Percentiles rank a stretch among this genome's conserved stretches.
Conservation (phyloP, 2,329 filamentous ascomycete species). For the Clarireedia hainanense region DNA sequence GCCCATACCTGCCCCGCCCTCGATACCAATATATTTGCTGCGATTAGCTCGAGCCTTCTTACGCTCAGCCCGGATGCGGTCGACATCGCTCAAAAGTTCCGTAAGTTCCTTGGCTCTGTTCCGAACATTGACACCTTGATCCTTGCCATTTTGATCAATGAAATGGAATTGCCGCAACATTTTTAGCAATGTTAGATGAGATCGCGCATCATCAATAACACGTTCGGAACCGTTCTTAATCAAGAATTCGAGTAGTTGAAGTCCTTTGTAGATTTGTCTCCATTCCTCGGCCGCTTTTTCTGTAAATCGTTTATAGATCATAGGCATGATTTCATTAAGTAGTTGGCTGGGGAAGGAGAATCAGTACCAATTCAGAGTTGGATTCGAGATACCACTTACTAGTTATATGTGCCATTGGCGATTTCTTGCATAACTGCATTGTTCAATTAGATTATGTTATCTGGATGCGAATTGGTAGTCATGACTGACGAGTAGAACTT, state of each 20-base stretch:
- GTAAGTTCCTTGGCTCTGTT: conserved; percentile 94
- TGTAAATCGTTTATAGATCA: conserved; percentile 99
- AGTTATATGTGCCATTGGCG: conserved; percentile 94
- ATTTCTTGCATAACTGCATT: conserved; percentile 78
- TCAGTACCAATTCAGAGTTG: conserved; percentile 6
- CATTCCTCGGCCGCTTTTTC: conserved; percentile 98
- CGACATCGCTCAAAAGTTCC: conserved; percentile 88
- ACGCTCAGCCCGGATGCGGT: conserved; percentile 69
- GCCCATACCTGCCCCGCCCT: conserved; percentile 64
- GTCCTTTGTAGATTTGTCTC: conserved; percentile 97
- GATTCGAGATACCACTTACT: conserved; percentile 52
- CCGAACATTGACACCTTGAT: conserved; percentile 94
- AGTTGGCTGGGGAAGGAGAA: conserved; percentile 59
- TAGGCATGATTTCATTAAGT: conserved; percentile 98
- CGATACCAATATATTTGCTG: conserved; percentile 92
- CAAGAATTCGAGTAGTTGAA: conserved; percentile 92
- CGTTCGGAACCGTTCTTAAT: conserved; percentile 97
- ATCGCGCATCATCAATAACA: conserved; percentile 93
- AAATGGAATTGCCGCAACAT: conserved; percentile 99
- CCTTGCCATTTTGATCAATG: conserved; percentile 93
- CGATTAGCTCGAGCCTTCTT: conserved; percentile 89
- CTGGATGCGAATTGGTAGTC: background rate
- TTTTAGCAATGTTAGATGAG: conserved; percentile 89
- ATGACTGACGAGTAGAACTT: conserved; percentile 11
- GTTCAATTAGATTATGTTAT: background rate